phyloP scores from a whole-genome alignment of 129 eudicot species.

The Chrysanthemum makinoi region DNA sequence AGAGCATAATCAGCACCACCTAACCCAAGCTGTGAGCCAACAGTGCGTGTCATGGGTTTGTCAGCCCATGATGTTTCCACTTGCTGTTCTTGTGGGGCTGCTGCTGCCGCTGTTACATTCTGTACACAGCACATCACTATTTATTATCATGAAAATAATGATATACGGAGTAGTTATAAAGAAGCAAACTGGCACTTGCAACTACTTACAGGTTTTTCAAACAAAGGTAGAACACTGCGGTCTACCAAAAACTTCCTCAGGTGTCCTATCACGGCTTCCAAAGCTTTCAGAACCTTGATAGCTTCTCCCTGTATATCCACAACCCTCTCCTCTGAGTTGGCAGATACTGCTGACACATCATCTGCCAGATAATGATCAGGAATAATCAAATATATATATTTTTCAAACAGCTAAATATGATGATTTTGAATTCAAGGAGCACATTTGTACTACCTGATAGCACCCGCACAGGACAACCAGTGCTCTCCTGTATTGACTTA shows the following conservation, averaged over 20 bases:
- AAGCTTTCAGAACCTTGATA: conserved; percentile 60
- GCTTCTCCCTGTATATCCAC: conserved; percentile 87
- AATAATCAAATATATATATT: background rate
- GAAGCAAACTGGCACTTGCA: background rate
- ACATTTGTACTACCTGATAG: conserved; percentile 57
- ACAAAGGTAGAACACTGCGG: conserved; percentile 72
- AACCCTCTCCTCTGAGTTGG: conserved; percentile 68
- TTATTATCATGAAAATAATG: background rate
- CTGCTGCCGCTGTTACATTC: conserved; percentile 42
- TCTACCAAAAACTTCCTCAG: conserved; percentile 86
- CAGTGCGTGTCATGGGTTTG: conserved; percentile 37
- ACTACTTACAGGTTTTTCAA: conserved; percentile 73
- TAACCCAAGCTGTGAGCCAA: conserved; percentile 28
- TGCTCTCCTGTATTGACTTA: conserved; percentile 71
- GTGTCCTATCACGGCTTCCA: conserved; percentile 74
- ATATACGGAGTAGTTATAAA: background rate
- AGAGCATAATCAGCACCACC: conserved; percentile 46
- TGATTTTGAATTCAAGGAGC: background rate
- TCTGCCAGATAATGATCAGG: conserved; percentile 37
- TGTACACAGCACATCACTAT: conserved; percentile 19
- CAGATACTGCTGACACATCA: conserved; percentile 49
- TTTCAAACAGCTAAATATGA: background rate
- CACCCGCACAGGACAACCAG: conserved; percentile 69
- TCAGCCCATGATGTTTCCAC: conserved; percentile 69
- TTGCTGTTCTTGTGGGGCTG: conserved; percentile 48